A percentile compares a stretch with the other conserved stretches of the same genome.
Evolutionary conservation across 2,329 filamentous ascomycete species (phyloP).

Genomic region (Alternaria tenuissima): DNA sequence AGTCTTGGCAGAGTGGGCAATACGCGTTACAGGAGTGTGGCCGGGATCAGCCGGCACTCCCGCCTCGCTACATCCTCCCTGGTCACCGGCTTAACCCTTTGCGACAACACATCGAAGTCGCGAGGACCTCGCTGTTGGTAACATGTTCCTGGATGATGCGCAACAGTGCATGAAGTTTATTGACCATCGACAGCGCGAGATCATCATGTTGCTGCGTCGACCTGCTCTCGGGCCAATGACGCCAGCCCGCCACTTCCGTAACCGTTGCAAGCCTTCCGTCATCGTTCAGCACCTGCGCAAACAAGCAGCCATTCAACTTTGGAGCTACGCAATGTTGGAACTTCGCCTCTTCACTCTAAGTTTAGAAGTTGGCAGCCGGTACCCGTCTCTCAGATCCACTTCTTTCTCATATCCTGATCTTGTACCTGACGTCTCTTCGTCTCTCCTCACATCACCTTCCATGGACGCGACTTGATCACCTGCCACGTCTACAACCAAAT

Average conservation of each 20-base stretch:
- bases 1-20: neutral
- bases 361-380: slow-evolving; percentile 1
- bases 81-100: neutral
- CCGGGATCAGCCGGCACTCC: neutral
- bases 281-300: slow-evolving; percentile 11
- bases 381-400: slow-evolving; percentile 9
- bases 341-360: neutral
- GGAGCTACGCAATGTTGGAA: slow-evolving; percentile 3
- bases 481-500: neutral
- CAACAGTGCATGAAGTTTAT: neutral
- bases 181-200: neutral
- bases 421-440: slow-evolving; percentile 3
- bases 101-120: neutral
- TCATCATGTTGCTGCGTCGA: slow-evolving; percentile 3
- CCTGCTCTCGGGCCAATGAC: slow-evolving; percentile 8
- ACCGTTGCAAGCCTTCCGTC: slow-evolving; percentile 16
- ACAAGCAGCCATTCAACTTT: slow-evolving; percentile 11
- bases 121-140: neutral
- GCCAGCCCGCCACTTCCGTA: slow-evolving; percentile 17
- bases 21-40: neutral
- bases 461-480: neutral
- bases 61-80: slow-evolving; percentile 1
- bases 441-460: neutral
- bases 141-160: neutral
- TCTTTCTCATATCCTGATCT: neutral